These are phyloP conservation scores for Phoma sp. DNA, from an alignment of 2,329 filamentous ascomycete genomes.

Conservation along the genomic window DNA sequence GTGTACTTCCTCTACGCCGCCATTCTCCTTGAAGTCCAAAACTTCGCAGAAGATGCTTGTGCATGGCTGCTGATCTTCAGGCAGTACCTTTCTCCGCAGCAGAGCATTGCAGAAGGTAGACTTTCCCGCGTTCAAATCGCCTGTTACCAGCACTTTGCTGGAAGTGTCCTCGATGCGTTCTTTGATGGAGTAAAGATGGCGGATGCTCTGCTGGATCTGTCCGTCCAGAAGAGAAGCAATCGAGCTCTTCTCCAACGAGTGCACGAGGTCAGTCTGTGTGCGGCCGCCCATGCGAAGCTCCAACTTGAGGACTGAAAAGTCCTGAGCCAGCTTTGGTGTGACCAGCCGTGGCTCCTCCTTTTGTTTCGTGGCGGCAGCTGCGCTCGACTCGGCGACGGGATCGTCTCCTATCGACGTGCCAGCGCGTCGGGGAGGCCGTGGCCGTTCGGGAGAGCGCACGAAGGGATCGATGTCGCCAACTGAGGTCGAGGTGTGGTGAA, in stretches of 20 bases:
- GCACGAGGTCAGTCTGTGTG: conserved; percentile 88
- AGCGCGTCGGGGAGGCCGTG: conserved; percentile 68
- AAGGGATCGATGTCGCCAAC: conserved; percentile 56
- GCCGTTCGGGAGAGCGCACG: conserved; percentile 52
- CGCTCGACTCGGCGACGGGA: conserved; percentile 74
- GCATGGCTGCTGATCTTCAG: conserved; percentile 97
- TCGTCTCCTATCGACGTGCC: conserved; percentile 70
- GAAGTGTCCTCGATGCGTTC: conserved; percentile 97
- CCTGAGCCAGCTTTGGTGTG: conserved; percentile 89
- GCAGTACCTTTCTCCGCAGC: conserved; percentile 86
- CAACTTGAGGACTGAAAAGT: conserved; percentile 94
- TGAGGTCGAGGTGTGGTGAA: conserved; percentile 69
- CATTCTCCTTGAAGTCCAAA: conserved; percentile 88
- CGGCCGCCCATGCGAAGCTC: conserved; percentile 89
- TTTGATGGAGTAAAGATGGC: conserved; percentile 82
- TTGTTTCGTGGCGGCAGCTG: conserved; percentile 66
- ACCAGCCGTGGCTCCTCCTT: conserved; percentile 79
- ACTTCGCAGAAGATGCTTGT: conserved; percentile 99
- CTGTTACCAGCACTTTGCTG: conserved; percentile 94
- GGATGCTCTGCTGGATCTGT: conserved; percentile 92
- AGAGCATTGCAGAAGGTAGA: conserved; percentile 99
- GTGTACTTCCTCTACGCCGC: conserved; percentile 91
- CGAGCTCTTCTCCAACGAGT: conserved; percentile 90
- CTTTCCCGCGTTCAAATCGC: conserved; percentile 95
- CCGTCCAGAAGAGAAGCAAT: conserved; percentile 90